Base-by-base conservation (phyloP, 2,329 filamentous ascomycete genomes). In the Clonostachys rhizophaga region DNA sequence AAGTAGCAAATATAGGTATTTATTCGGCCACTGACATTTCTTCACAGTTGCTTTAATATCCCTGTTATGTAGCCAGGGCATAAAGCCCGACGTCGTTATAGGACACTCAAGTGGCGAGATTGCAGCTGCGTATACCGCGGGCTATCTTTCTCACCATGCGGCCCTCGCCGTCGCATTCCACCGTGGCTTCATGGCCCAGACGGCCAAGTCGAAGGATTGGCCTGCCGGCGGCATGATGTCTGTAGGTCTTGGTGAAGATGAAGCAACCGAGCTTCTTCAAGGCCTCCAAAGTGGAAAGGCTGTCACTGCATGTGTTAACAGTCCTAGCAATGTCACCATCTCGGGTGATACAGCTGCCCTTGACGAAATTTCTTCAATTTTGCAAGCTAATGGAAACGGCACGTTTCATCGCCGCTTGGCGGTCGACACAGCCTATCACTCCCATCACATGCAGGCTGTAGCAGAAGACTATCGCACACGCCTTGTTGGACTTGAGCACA, bases 311-410 rank as follows among this genome's bases (percentile, higher is more conserved):
- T 74, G 74, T 52, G 65, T 69, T 50, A 79, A 78, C 60, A 74
- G 71, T 40, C 73, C 74, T 1, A 58, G 62, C 1, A 77, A 67
- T 45, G 55, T 72, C 11, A 78, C 75, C 0, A 60, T 78, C 0
- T 75, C 74, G 0, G 74, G 74, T 10, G 70, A 72, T 44, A 63
- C 65, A 1, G 53, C 58, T 3, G 58, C 60, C n/a, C 5, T 47
- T 48, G 7, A 45, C 43, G 45, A 42, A 37, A 13, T 40, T 17
- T 2, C 33, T 47, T 2, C 35, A 33, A 41, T 11, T 1, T 30
- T 39, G 11, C 16, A 45, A 2, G 16, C 46, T 14, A 3, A 49
- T 18, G 44, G 18, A 5, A 24, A 37, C 3, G 45, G 52, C 2
- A 55, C 58, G 6, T 30, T 30, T 10, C 24, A 49, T 3, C 49